These are phyloP conservation scores for Psilocybe subaeruginosa DNA, from an alignment of 768 basidiomycete species.

Conservation along the genomic window DNA sequence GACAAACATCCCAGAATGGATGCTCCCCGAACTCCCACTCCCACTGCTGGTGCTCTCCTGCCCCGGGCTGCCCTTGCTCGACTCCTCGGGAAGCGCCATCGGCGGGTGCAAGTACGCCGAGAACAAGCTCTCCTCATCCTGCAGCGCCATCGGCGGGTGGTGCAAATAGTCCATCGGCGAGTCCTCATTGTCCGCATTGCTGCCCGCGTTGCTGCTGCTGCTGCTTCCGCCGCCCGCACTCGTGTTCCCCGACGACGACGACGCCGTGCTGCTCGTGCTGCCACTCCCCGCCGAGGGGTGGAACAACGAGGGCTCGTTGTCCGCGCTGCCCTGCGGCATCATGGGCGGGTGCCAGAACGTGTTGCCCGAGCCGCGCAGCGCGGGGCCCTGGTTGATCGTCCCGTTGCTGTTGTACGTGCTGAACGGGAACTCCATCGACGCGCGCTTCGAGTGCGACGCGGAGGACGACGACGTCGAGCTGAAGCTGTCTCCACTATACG, in stretches of 20 bases:
- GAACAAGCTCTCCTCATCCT: slow-evolving; percentile 67
- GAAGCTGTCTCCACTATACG: slow-evolving; percentile 60
- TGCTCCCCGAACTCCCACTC: background rate
- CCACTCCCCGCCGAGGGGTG: slow-evolving; percentile 53
- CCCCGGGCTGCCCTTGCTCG: slow-evolving; percentile 8
- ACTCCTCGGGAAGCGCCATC: slow-evolving; percentile 44
- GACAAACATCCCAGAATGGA: background rate
- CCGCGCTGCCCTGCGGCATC: slow-evolving; percentile 51
- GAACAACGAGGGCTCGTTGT: slow-evolving; percentile 54
- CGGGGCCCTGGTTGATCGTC: slow-evolving; percentile 40
- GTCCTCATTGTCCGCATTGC: slow-evolving; percentile 41
- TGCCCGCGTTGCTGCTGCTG: slow-evolving; percentile 7
- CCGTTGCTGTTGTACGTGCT: slow-evolving; percentile 47
- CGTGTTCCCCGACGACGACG: no score
- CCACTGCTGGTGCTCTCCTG: slow-evolving; percentile 10
- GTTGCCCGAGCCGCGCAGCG: slow-evolving; percentile 57
- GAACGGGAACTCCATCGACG: slow-evolving; percentile 73
- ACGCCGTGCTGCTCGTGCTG: background rate
- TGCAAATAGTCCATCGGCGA: slow-evolving; percentile 77
- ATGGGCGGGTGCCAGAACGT: slow-evolving; percentile 84
- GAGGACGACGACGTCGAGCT: slow-evolving; percentile 59
- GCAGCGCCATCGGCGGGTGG: slow-evolving; percentile 61
- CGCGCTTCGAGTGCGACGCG: slow-evolving; percentile 56
- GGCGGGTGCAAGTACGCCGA: slow-evolving; percentile 50
- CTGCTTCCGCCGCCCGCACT: slow-evolving; percentile 3